These are phyloP conservation scores for Pseudocercospora eumusae DNA, from an alignment of 2,329 filamentous ascomycete species.

Conservation along the genomic window DNA sequence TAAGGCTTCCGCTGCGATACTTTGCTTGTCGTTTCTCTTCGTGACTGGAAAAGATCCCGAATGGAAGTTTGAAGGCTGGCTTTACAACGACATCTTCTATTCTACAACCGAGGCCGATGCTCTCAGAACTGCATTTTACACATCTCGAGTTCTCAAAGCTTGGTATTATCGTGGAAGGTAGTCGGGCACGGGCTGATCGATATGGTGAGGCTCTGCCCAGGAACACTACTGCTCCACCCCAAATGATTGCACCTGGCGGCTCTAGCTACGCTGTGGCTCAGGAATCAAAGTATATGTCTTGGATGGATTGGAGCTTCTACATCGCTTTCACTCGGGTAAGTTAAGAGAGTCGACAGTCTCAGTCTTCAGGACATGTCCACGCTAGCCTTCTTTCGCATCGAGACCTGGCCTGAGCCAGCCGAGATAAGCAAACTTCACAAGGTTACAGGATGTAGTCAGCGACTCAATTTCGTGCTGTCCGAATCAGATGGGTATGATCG, in stretches of 20 bases:
- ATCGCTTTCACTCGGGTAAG: too few species aligned
- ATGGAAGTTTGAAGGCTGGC: conserved; percentile 57
- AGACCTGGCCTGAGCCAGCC: too few species aligned
- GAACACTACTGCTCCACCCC: conserved; percentile 58
- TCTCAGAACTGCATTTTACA: conserved; percentile 50
- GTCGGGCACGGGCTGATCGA: conserved; percentile 50
- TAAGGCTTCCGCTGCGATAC: neutral
- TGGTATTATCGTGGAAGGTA: conserved; percentile 51
- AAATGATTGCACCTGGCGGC: conserved; percentile 49
- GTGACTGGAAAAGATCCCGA: conserved; percentile 55
- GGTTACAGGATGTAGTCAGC: too few species aligned
- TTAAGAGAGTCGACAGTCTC: too few species aligned
- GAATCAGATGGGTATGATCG: too few species aligned
- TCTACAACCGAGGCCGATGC: conserved; percentile 51
- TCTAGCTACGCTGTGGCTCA: conserved; percentile 49
- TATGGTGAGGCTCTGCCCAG: conserved; percentile 44
- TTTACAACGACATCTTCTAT: conserved; percentile 59
- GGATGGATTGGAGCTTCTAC: conserved; percentile 46
- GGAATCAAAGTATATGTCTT: conserved; percentile 37
- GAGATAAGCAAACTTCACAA: too few species aligned
- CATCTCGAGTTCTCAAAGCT: conserved; percentile 51
- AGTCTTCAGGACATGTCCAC: too few species aligned
- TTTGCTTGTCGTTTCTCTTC: conserved; percentile 1
- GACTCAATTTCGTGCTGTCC: too few species aligned
- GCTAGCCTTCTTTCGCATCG: too few species aligned